Percentiles rank a stretch among this genome's conserved stretches.
Evolutionary conservation across 768 basidiomycete genomes (phyloP).

Genomic region (Lactarius trivialis): DNA sequence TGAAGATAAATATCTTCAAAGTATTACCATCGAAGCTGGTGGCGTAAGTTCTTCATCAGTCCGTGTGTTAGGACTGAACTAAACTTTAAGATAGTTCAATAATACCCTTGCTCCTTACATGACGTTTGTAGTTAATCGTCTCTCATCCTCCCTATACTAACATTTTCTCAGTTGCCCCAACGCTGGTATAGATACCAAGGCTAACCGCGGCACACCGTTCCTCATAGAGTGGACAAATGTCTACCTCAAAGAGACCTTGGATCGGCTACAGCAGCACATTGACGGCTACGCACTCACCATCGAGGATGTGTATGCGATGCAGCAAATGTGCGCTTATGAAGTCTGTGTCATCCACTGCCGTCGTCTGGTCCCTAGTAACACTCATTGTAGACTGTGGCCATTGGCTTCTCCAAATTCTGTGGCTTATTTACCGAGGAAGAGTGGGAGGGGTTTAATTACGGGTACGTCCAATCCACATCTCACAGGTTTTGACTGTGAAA

Average conservation of each 20-base stretch:
- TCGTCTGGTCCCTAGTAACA: neutral
- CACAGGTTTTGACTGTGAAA: constrained; percentile 37
- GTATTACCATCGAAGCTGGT: constrained; percentile 36
- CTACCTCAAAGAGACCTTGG: constrained; percentile 63
- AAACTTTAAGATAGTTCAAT: constrained; percentile 34
- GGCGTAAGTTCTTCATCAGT: constrained; percentile 29
- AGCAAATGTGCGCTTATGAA: constrained; percentile 83
- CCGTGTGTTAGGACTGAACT: neutral
- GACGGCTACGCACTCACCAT: constrained; percentile 55
- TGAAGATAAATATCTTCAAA: constrained; percentile 39
- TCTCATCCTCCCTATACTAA: neutral
- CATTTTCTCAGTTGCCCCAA: constrained; percentile 51
- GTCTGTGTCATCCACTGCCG: constrained; percentile 31
- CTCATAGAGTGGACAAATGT: constrained; percentile 58
- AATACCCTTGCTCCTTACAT: constrained; percentile 79
- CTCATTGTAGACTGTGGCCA: constrained; percentile 64
- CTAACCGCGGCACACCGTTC: constrained; percentile 52
- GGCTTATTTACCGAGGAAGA: constrained; percentile 85
- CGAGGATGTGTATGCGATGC: constrained; percentile 70
- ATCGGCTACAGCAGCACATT: constrained; percentile 53
- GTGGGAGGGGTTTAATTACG: constrained; percentile 90
- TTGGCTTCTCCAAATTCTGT: constrained; percentile 90
- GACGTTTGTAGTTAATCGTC: constrained; percentile 39
- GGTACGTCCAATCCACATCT: constrained; percentile 35
- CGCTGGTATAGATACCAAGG: constrained; percentile 39